A percentile compares a stretch with the other conserved stretches of the same genome.
phyloP scores from a whole-genome alignment of 352 stramenopile species.

The Globisporangium spiculum region DNA sequence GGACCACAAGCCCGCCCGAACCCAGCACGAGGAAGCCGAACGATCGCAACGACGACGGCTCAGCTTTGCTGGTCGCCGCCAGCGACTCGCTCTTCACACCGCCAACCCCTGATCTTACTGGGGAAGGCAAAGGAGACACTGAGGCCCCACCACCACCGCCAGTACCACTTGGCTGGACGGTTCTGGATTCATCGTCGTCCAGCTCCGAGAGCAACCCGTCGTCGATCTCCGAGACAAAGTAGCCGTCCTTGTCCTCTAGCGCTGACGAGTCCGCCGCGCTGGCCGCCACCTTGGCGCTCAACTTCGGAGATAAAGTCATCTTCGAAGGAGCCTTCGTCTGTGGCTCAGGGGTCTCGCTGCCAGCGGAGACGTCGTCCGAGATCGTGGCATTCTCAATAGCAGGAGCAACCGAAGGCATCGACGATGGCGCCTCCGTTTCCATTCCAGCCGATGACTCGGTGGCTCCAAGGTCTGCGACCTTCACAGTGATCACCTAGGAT shows the following conservation, averaged over 20 bases:
- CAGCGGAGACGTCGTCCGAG: not conserved
- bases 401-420: not conserved
- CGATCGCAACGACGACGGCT: conserved; percentile 38
- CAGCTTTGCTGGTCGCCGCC: conserved; percentile 24
- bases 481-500: conserved; percentile 37
- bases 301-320: conserved; percentile 14
- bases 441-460: not conserved
- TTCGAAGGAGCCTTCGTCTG: conserved; percentile 4
- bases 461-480: conserved; percentile 9
- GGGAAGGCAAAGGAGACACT: not conserved
- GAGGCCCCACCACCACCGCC: not conserved
- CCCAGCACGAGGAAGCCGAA: conserved; percentile 68
- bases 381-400: not conserved
- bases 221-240: conserved; percentile 12
- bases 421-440: not conserved
- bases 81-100: conserved; percentile 8
- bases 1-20: conserved; percentile 59
- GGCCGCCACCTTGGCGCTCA: conserved; percentile 7
- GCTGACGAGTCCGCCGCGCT: conserved; percentile 4
- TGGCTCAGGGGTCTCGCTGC: not conserved
- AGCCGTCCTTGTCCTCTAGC: conserved; percentile 10
- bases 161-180: not conserved
- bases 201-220: not conserved
- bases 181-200: not conserved
- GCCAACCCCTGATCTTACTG: not conserved